Conservation (phyloP, 768 basidiomycete species). For the Myochromella boudieri region DNA sequence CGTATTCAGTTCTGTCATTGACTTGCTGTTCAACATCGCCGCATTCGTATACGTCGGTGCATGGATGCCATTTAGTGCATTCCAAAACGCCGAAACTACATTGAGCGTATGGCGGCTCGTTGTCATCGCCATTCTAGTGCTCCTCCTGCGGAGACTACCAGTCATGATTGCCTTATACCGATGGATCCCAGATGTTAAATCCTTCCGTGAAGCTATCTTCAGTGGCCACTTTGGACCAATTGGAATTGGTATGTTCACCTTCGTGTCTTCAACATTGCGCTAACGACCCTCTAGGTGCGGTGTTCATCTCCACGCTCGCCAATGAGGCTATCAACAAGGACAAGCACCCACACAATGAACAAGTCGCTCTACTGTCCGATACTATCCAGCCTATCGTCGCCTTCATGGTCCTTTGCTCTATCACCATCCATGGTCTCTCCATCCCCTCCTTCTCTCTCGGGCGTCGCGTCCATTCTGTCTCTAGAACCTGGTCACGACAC, state of each 20-base stretch:
- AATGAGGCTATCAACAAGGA: constrained; percentile 51
- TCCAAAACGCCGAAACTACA: constrained; percentile 62
- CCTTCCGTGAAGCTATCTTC: constrained; percentile 89
- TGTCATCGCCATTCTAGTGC: constrained; percentile 78
- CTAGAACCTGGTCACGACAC: constrained; percentile 88
- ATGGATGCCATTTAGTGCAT: constrained; percentile 91
- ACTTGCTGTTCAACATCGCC: constrained; percentile 93
- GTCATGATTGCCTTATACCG: constrained; percentile 80
- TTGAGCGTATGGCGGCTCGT: constrained; percentile 84
- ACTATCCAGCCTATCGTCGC: constrained; percentile 91
- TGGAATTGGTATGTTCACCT: constrained; percentile 49
- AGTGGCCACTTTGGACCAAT: constrained; percentile 95
- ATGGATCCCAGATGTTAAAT: constrained; percentile 97
- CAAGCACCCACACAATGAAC: constrained; percentile 45
- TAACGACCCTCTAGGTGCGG: constrained; percentile 54
- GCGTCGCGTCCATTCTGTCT: constrained; percentile 85
- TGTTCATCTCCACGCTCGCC: constrained; percentile 91
- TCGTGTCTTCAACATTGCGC: background rate
- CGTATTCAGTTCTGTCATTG: constrained; percentile 94
- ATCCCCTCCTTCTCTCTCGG: constrained; percentile 95
- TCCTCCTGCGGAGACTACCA: constrained; percentile 82
- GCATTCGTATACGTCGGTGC: constrained; percentile 96
- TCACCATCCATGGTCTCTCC: constrained; percentile 85
- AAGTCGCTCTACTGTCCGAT: constrained; percentile 65
- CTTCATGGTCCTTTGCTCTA: constrained; percentile 92